These are phyloP conservation scores for Gillenia trifoliata DNA, from an alignment of 306 rosid species.

Conservation along the genomic window DNA sequence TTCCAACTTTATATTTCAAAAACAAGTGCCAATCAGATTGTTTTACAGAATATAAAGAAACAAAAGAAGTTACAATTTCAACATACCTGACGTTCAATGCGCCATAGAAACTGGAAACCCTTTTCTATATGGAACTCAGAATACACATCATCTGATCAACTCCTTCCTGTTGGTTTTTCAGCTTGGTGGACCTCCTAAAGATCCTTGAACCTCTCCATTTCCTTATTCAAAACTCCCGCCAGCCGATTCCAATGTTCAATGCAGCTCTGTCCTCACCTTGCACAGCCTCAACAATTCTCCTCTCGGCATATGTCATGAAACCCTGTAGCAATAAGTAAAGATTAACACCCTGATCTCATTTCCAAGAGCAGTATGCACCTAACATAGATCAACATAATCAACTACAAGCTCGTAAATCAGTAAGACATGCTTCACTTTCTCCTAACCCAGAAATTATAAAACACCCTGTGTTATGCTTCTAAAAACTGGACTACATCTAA, in stretches of 20 bases:
- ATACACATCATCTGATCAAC: slow-evolving; percentile 78
- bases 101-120: slow-evolving; percentile 95
- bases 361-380: no score
- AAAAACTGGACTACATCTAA: not conserved
- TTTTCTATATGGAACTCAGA: slow-evolving; percentile 88
- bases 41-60: not conserved
- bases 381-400: no score
- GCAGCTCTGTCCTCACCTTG: slow-evolving; percentile 82
- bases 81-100: slow-evolving; percentile 81
- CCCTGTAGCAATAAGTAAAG: slow-evolving; percentile 40
- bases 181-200: slow-evolving; percentile 84
- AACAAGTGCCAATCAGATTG: not conserved
- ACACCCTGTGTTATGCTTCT: not conserved
- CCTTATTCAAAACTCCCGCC: slow-evolving; percentile 77
- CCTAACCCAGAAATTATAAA: not conserved
- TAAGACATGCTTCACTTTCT: not conserved
- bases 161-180: slow-evolving; percentile 77
- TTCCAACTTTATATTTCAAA: slow-evolving; percentile 47
- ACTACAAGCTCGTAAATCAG: not conserved
- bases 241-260: slow-evolving; percentile 77
- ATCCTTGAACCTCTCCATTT: slow-evolving; percentile 83
- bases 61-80: not conserved
- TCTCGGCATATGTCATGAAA: slow-evolving; percentile 84
- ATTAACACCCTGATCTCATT: slow-evolving; percentile 7
- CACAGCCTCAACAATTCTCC: slow-evolving; percentile 90